These are phyloP conservation scores for Macaranga tanarius DNA, from an alignment of 441 rosid species.

Conservation along the genomic window DNA sequence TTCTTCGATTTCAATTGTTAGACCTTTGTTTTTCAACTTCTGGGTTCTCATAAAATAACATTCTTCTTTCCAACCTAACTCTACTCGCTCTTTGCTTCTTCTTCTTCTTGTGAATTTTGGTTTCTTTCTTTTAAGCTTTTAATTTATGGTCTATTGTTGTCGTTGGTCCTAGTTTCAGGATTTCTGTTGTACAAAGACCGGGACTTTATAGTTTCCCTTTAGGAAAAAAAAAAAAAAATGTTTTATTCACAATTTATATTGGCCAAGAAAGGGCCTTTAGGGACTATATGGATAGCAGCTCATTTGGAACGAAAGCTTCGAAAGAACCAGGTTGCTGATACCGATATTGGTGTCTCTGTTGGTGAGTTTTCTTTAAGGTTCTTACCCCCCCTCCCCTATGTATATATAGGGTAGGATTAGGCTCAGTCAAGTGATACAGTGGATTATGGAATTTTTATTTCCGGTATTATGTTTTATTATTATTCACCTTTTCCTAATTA, in stretches of 20 bases:
- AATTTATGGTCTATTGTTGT: background rate
- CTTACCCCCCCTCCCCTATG: background rate
- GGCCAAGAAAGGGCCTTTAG: constrained; percentile 99
- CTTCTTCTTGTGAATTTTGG: background rate
- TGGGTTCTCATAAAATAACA: background rate
- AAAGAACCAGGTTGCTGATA: constrained; percentile 98
- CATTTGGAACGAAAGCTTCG: constrained; percentile 99
- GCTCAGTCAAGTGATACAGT: background rate
- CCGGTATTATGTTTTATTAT: background rate
- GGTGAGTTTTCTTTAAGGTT: constrained; percentile 48
- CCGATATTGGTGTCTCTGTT: constrained; percentile 96
- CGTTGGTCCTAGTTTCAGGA: background rate
- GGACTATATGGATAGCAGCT: constrained; percentile 99
- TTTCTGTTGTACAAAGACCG: constrained; percentile 1
- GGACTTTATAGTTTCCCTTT: background rate
- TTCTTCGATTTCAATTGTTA: background rate
- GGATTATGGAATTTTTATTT: background rate
- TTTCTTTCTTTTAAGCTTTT: background rate
- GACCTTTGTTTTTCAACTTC: background rate
- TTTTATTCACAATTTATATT: constrained; percentile 98
- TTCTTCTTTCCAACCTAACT: background rate
- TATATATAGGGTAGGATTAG: background rate
- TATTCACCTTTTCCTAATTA: background rate
- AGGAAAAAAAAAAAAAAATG: constrained; percentile 44
- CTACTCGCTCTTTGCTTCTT: background rate